Base-by-base conservation (phyloP, 139 green algal genomes). In the Coccomyxa sp. region DNA sequence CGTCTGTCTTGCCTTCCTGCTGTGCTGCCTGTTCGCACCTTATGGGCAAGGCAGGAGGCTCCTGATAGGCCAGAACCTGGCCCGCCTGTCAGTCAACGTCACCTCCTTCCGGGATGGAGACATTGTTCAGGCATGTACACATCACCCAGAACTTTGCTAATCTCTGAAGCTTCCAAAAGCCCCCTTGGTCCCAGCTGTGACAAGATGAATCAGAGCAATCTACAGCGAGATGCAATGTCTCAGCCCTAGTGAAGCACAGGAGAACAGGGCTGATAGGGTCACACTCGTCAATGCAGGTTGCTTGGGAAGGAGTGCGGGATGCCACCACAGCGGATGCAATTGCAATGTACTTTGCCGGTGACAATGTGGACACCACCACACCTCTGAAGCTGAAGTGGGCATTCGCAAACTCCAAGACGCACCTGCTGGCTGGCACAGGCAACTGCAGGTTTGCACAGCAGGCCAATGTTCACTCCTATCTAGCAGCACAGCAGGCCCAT, bases 371-470 rank as follows among this genome's bases (percentile, higher is more conserved):
- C 2, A 33, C 31, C 33, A 40, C 14, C 34, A 0, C 33, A 12
- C 69, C 69, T 8, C 33, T 74, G 33, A 74, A 74, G 35, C 44
- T 39, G 24, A 74, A 74, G 35, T 74, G 69, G 69, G 69, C 69
- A 14, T 64, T 64, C 50, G 35, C 34, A 16, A 71, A 24, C 34
- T n/a, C 34, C 33, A 27, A 40, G 35, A 24, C 33, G 10, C 29
- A 74, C 35, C 34, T 74, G 69, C 34, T 27, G 34, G 22, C 33
- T 40, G 69, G 69, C 18, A 29, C 34, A 29, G 69, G 69, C 69
- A 50, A 33, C 1, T 34, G n/a, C 6, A 44, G 9, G 69, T 74
- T 22, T 16, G 64, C 31, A 36, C 18, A 14, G 18, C 14, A 64
- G 50, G 14, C 18, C 50, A 64, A 29, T 64, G 14, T 64, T 64